Base-by-base conservation (phyloP, 1,139 yeast genomes). In the Arxiozyma slooffiae region DNA sequence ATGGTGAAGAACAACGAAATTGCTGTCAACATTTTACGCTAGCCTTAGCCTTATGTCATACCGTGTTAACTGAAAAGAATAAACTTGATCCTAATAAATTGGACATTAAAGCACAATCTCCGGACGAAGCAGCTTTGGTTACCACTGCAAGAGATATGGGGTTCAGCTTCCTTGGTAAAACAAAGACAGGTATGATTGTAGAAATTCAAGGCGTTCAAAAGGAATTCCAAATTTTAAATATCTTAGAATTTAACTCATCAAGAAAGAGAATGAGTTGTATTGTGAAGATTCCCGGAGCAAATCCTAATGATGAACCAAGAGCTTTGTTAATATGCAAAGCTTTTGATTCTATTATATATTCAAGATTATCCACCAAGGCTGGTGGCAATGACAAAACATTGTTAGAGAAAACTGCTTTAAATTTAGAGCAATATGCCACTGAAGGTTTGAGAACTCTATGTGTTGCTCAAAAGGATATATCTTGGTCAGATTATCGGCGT, bases 261-360 rank as follows among this genome's bases (percentile, higher is more conserved):
- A 80, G 98, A 69, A 92, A 92, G 74, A 80, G 97, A 73, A 92
- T 90, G 97, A 87, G 96, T 74, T 89, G 92, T 16, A 86, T 92
- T 57, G 78, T 90, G 43, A 85, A 78, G 56, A 71, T 81, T 57
- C 81, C 81, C 3, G 64, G 73, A 16, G 51, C 59, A 1, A 66
- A 72, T 3, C 80, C 81, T 7, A 67, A 69, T 37, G 73, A 67
- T 21, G 63, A 67, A 51, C 68, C 78, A 48, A 71, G 69, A 58
- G 72, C 82, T 55, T 63, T 85, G 30, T 71, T 92, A 55, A 77
- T 85, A 52, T 80, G 92, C 67, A 92, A 92, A 68, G 98, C 98
- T 68, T 98, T 98, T 7, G 98, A 92, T 69, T 86, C 89, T 54
- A 82, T 90, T 37, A 88, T 92, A 54, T 90, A 81, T 68, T 81